Evolutionary conservation across 176 grass and related monocot genomes (phyloP).

Genomic region (Triticum turgidum): DNA sequence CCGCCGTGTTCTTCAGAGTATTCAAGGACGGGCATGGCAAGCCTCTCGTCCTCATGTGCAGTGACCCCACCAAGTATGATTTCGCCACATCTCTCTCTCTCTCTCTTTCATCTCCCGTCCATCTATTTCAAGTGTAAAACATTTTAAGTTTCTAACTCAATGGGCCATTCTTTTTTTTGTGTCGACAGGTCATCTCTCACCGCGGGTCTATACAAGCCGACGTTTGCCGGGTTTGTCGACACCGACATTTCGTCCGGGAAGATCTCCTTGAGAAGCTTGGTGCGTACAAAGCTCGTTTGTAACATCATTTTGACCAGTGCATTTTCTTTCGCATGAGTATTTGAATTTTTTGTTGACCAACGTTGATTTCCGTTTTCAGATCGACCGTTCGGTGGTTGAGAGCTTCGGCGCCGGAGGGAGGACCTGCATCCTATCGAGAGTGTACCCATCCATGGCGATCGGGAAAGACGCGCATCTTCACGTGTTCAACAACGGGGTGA

Average conservation of each 20-base stretch:
- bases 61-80: constrained; percentile 59
- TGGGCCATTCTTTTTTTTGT: background rate
- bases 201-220: constrained; percentile 53
- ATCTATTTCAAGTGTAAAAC: too few species aligned
- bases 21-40: constrained; percentile 47
- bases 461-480: constrained; percentile 48
- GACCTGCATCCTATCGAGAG: constrained; percentile 65
- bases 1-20: constrained; percentile 59
- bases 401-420: constrained; percentile 52
- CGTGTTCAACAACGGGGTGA: constrained; percentile 68
- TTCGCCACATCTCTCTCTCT: background rate
- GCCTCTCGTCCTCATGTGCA: constrained; percentile 77
- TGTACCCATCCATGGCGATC: constrained; percentile 46
- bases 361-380: background rate
- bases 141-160: too few species aligned
- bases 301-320: background rate
- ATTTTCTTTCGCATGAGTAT: too few species aligned
- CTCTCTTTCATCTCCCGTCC: background rate
- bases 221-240: constrained; percentile 64
- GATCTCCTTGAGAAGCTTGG: constrained; percentile 66
- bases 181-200: constrained; percentile 49
- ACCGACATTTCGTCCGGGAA: constrained; percentile 45
- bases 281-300: background rate
- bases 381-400: constrained; percentile 74
- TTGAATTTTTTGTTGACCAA: background rate